Evolutionary conservation across 371 early-diverging fungal genomes (phyloP).

Genomic region (Hamiltosporidium tvaerminnensis): DNA sequence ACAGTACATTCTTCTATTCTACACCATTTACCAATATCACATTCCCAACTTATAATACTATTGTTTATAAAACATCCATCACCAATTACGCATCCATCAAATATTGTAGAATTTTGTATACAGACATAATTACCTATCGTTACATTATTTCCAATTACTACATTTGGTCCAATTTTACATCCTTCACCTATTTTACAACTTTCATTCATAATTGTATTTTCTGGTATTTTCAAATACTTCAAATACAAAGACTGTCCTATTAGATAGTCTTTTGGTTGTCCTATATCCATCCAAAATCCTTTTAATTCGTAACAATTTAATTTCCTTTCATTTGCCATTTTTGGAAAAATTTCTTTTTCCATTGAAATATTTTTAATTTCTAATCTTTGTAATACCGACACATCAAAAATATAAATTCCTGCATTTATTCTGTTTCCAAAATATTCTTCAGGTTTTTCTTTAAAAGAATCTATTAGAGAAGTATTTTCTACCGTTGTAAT

Average conservation of each 20-base stretch:
- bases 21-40: conserved; percentile 63
- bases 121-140: conserved; percentile 80
- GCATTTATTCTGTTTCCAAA: conserved; percentile 91
- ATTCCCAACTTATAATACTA: conserved; percentile 86
- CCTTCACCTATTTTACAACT: conserved; percentile 71
- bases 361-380: conserved; percentile 54
- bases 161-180: conserved; percentile 82
- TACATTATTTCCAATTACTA: conserved; percentile 72
- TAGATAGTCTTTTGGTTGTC: conserved; percentile 91
- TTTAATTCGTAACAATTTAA: conserved; percentile 75
- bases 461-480: conserved; percentile 68
- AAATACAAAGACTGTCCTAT: conserved; percentile 79
- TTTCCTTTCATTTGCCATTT: conserved; percentile 65
- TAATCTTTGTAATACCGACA: conserved; percentile 72
- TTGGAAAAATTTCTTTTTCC: conserved; percentile 89
- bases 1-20: background rate
- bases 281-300: conserved; percentile 99
- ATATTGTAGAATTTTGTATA: conserved; percentile 66
- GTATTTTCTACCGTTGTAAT: conserved; percentile 57
- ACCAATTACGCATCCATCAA: conserved; percentile 68
- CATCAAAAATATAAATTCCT: conserved; percentile 87
- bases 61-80: conserved; percentile 71
- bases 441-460: conserved; percentile 85
- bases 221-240: conserved; percentile 50
- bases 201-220: conserved; percentile 70